Evolutionary conservation across 78 protist genomes (phyloP), one percentile per base, ranked within the genome.

Genomic region (Monocercomonoides exilis): DNA sequence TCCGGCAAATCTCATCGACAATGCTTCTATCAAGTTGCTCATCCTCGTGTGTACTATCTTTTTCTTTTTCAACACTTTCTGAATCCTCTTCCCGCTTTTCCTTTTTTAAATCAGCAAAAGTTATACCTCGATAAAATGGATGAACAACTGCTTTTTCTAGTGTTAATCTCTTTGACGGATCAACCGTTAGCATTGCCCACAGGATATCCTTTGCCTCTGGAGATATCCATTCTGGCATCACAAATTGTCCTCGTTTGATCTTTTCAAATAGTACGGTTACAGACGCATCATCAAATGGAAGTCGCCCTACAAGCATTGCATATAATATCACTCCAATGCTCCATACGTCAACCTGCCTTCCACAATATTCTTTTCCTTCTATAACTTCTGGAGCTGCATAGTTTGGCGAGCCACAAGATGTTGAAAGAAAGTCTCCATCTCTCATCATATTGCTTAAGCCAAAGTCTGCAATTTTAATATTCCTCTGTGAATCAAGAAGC

Each of bases 301-400:
- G 94, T 36, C 90, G 44, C 3, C 99, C 99, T 64, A 97, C 90
- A 21, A 97, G 94, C 36, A 98, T 81, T 5, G 96, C 98, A 87
- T 93, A 98, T 21, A 98, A 89, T n/a, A 95, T 94, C 80, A 96
- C 97, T 1, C 96, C 95, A 46, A 84, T 87, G 46, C 91, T 63
- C 92, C 92, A 90, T 36, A 96, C 96, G 81, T 98, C 98, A 0
- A 97, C 96, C 38, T 95, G 98, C 0, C 98, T 95, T 0, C 99
- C 98, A 4, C 96, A 94, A 34, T 96, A 97, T 44, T 95, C 91
- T 32, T 92, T 88, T 1, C 98, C 96, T 32, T 89, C 81, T 43
- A 97, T 93, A 77, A 97, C 98, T 54, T 98, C 99, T 0, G 99
- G 99, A 32, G 99, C 98, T 0, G 99, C 99, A 81, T 98, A 98